Conservation (phyloP, 2,329 filamentous ascomycete species). For the Acrocalymma vagum region DNA sequence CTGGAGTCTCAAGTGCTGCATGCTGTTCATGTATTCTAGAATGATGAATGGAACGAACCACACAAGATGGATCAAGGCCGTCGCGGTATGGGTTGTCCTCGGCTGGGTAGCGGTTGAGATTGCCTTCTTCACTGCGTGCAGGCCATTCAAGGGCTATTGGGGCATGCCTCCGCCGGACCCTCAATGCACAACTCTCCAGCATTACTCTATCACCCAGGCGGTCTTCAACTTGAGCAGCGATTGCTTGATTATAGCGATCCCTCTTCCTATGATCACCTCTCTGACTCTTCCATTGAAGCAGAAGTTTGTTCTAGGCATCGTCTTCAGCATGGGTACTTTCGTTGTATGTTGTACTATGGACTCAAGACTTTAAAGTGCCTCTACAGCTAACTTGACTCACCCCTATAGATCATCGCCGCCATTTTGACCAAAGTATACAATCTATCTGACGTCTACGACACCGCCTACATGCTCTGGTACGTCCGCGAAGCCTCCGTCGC, state of each 20-base stretch:
- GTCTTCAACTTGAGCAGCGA: conserved; percentile 69
- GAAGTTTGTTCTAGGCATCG: conserved; percentile 61
- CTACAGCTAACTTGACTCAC: conserved; percentile 7
- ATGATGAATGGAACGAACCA: conserved; percentile 58
- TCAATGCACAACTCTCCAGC: conserved; percentile 65
- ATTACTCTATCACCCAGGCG: conserved; percentile 67
- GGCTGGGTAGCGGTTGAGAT: conserved; percentile 63
- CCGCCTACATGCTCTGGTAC: conserved; percentile 59
- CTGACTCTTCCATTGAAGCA: conserved; percentile 60
- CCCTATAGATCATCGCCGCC: conserved; percentile 46
- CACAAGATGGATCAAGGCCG: conserved; percentile 57
- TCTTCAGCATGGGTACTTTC: conserved; percentile 62
- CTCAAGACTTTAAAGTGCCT: not conserved
- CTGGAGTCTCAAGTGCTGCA: conserved; percentile 65
- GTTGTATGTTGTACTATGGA: conserved; percentile 48
- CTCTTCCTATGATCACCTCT: conserved; percentile 62
- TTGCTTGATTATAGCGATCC: conserved; percentile 66
- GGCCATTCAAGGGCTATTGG: conserved; percentile 66
- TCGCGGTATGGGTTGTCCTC: conserved; percentile 58
- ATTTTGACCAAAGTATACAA: conserved; percentile 61
- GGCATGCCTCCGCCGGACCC: conserved; percentile 61
- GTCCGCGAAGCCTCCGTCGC: conserved; percentile 62
- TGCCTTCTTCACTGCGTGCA: conserved; percentile 63
- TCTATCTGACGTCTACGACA: conserved; percentile 51
- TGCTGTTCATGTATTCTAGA: conserved; percentile 66